Conservation (phyloP, 768 basidiomycete genomes). For the Mycena vulgaris region DNA sequence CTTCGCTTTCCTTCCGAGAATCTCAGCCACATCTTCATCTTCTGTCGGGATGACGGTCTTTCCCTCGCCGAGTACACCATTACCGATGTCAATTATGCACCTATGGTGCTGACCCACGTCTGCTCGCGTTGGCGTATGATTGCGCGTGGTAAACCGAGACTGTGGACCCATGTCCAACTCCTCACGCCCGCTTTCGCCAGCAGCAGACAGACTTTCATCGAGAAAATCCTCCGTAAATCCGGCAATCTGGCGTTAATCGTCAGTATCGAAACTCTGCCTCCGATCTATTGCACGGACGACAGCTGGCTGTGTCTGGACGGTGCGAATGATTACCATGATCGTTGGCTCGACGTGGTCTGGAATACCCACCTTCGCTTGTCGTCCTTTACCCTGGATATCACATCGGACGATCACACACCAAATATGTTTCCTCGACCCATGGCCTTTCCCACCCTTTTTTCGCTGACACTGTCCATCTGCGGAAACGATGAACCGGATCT, state of each 20-base stretch:
- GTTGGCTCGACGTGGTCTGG: background rate
- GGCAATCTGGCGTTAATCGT: background rate
- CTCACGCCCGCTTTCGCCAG: background rate
- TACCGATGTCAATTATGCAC: background rate
- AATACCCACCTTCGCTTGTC: background rate
- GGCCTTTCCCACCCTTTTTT: background rate
- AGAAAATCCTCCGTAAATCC: background rate
- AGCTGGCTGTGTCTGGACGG: too few relatives aligned
- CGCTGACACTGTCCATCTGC: background rate
- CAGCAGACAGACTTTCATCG: background rate
- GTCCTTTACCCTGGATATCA: background rate
- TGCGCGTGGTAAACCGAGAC: background rate
- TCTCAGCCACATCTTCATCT: slow-evolving; percentile 8
- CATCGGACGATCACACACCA: background rate
- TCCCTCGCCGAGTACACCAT: background rate
- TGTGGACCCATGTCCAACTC: background rate
- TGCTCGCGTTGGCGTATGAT: slow-evolving; percentile 10
- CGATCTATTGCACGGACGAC: background rate
- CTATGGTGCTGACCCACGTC: slow-evolving; percentile 6
- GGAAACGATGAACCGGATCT: background rate
- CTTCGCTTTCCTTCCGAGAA: background rate
- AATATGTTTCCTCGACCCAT: background rate
- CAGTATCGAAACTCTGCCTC: background rate
- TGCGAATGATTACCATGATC: background rate
- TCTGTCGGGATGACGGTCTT: slow-evolving; percentile 6